Evolutionary conservation across 805 yeast species (phyloP).

Genomic region (Ogataea nonfermentans): DNA sequence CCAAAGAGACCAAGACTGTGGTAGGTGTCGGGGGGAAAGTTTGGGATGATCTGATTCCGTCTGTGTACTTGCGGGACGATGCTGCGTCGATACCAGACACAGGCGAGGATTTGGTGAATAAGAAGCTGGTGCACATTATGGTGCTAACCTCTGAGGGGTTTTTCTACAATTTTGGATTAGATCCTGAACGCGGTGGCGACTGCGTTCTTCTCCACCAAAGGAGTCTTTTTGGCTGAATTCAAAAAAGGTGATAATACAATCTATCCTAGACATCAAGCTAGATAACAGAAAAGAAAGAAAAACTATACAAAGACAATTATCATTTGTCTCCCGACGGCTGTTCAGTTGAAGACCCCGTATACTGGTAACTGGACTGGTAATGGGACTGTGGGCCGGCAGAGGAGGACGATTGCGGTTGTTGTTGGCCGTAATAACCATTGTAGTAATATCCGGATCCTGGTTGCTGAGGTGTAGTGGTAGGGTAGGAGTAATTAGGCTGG

Average conservation of each 20-base stretch:
- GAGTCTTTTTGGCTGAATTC: conserved; percentile 18
- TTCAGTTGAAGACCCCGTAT: conserved; percentile 10
- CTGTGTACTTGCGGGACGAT: conserved; percentile 22
- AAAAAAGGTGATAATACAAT: conserved; percentile 10
- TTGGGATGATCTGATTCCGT: conserved; percentile 25
- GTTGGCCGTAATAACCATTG: conserved; percentile 20
- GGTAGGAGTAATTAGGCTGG: conserved; percentile 17
- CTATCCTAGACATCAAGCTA: conserved; percentile 10
- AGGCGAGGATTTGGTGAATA: conserved; percentile 21
- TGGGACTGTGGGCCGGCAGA: conserved; percentile 15
- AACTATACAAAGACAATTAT: conserved; percentile 1
- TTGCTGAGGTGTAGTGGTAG: conserved; percentile 17
- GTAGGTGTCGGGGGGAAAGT: conserved; percentile 45
- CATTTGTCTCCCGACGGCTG: conserved; percentile 10
- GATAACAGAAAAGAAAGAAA: conserved; percentile 1
- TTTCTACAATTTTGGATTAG: conserved; percentile 80
- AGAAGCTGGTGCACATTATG: conserved; percentile 50
- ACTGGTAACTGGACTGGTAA: conserved; percentile 20
- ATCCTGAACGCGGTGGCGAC: conserved; percentile 91
- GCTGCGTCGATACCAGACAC: conserved; percentile 16
- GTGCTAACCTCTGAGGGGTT: conserved; percentile 88
- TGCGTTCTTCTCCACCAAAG: conserved; percentile 73
- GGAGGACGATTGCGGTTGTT: conserved; percentile 14
- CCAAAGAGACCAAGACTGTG: conserved; percentile 44
- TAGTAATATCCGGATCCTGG: conserved; percentile 17